phyloP scores from a whole-genome alignment of 306 rosid genomes.

The Gillenia trifoliata region DNA sequence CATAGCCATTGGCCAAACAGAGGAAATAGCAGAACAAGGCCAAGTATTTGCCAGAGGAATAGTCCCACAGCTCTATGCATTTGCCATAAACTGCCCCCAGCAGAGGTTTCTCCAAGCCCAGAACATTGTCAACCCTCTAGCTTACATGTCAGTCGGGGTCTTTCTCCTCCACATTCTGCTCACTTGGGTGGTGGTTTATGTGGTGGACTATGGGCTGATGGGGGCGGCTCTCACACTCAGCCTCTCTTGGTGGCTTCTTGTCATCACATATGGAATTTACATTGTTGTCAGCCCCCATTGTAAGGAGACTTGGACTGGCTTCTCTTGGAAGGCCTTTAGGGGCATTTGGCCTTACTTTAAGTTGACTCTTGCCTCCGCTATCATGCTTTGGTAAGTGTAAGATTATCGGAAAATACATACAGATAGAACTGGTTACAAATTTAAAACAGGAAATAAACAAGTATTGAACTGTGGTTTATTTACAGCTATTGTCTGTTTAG shows the following conservation, averaged over 20 bases:
- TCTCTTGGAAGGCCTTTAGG: conserved; percentile 39
- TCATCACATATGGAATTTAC: conserved; percentile 36
- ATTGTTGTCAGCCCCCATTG: conserved; percentile 59
- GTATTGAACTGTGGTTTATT: no score
- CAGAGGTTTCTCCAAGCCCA: conserved; percentile 85
- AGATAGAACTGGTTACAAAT: no score
- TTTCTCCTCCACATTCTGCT: conserved; percentile 47
- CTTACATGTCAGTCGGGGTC: conserved; percentile 60
- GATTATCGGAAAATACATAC: neutral
- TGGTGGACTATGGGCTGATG: conserved; percentile 38
- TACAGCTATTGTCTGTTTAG: no score
- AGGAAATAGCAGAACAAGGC: conserved; percentile 43
- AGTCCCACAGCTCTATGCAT: conserved; percentile 64
- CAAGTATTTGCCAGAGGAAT: conserved; percentile 53
- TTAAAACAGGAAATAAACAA: no score
- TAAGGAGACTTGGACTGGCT: conserved; percentile 72
- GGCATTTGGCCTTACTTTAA: conserved; percentile 80
- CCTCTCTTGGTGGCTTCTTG: conserved; percentile 74
- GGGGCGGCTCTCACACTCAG: conserved; percentile 66
- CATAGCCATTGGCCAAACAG: conserved; percentile 38
- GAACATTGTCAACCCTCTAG: conserved; percentile 69
- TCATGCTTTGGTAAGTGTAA: conserved; percentile 54
- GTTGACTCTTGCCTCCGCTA: conserved; percentile 63
- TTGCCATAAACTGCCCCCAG: conserved; percentile 64
- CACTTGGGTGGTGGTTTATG: conserved; percentile 50